Evolutionary conservation across 495 filamentous ascomycete genomes (phyloP), one percentile per base, ranked within the genome.

Genomic region (Lasiosphaeria hispida): DNA sequence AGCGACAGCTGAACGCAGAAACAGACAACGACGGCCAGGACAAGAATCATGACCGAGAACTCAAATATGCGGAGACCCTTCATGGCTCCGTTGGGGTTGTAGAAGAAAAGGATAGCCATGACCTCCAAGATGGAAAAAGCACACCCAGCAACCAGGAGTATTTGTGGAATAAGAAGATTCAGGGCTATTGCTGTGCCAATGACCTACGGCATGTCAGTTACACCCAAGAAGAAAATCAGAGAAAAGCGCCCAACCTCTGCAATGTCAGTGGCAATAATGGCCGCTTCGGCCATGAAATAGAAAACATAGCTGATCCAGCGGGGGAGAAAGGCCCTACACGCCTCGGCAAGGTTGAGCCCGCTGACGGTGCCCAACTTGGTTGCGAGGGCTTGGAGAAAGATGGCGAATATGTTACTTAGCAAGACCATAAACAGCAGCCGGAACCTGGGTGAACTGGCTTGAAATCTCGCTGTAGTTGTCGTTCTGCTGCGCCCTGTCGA

Each of bases 181-280:
- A 96, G 76, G 14, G 88, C 88, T 64, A 96, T 96, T 1, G 92
- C 91, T 2, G 88, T 92, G 37, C 92, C 92, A 60, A 96, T 90
- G 37, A 96, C 90, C 87, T 90, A 57, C 23, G 30, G 10, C 4
- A 58, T 14, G 13, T 8, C 14, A 14, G 44, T 69, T 48, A 59
- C 60, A 17, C 19, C 33, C 43, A 11, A 35, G 38, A 52, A 4
- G 11, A 7, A n/a, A 3, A 1, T 7, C 6, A 10, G n/a, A 11
- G n/a, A n/a, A 41, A 10, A 39, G 37, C 15, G 3, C 7, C 48
- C 59, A 36, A 72, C 75, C 80, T 96, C 92, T 41, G 92, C 90
- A 69, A 96, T 91, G 38, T 69, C 66, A 0, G 69, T 71, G 10
- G 66, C 67, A 19, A 71, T 64, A 14, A 69, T 69, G 23, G 54